Evolutionary conservation across 306 rosid genomes (phyloP).

Genomic region (Gastrolobium villosum): DNA sequence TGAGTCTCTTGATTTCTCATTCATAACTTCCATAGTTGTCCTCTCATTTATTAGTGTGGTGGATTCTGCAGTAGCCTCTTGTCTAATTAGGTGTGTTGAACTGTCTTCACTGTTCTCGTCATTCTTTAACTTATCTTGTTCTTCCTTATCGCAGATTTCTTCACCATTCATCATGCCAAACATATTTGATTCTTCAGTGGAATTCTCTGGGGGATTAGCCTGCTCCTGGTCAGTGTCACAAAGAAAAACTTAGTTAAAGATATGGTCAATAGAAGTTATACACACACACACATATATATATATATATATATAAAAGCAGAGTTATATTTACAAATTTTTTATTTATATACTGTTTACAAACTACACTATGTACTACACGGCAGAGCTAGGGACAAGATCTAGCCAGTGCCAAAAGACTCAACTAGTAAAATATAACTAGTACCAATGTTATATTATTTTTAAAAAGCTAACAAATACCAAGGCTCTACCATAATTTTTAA

Average conservation of each 20-base stretch:
- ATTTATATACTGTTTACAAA: no score
- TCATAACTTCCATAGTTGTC: constrained; percentile 9
- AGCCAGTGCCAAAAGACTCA: no score
- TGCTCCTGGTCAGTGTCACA: constrained; percentile 48
- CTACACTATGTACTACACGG: no score
- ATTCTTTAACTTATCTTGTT: constrained; percentile 28
- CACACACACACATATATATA: no score
- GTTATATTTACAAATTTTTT: no score
- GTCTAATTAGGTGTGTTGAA: constrained; percentile 1
- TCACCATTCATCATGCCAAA: constrained; percentile 20
- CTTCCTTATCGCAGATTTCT: constrained; percentile 30
- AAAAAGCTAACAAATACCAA: no score
- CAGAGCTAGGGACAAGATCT: no score
- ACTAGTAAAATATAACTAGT: no score
- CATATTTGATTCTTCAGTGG: constrained; percentile 42
- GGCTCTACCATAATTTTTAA: no score
- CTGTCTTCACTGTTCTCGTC: constrained; percentile 40
- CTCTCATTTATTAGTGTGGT: not conserved
- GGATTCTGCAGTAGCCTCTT: constrained; percentile 32
- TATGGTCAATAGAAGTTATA: not conserved
- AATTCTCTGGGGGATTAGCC: constrained; percentile 15
- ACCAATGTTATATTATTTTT: no score
- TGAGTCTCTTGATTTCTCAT: constrained; percentile 37
- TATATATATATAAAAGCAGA: no score
- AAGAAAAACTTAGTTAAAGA: not conserved